Base-by-base conservation (phyloP, 2,329 filamentous ascomycete species). In the Diaporthe sp. region DNA sequence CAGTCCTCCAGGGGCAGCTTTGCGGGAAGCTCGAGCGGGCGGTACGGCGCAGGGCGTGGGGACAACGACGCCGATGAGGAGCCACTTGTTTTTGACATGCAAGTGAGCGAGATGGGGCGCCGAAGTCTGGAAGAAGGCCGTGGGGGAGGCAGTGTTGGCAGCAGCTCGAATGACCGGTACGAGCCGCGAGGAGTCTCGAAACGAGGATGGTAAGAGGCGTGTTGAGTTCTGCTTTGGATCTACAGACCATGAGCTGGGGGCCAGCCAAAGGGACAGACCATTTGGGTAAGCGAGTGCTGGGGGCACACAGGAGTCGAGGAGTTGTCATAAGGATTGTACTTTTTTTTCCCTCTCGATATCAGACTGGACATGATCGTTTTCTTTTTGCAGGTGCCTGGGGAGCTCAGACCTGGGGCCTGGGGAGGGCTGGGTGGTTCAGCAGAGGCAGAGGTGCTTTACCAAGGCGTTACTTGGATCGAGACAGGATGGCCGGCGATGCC, bases 1-100 rank as follows among this genome's bases (percentile, higher is more conserved):
- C 85, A 86, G 34, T 87, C 86, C 42, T 85, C 84, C 5, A 82
- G 87, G 31, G 87, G 86, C 44, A 89, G 87, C 77, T 86, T 88
- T 76, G 78, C 82, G 2, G 85, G 86, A 34, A 86, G 85, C 3
- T 82, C 81, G 15, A 82, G 74, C n/a, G 76, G 82, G 39, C 81
- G 85, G n/a, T 79, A 84, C 25, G 46, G 72, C 34, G 58, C 70
- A 37, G 80, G 80, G 6, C 84, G 85, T 6, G 85, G 82, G n/a
- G 86, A 88, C 34, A 85, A 86, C 60, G 86, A 87, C 39, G 75
- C 75, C 6, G 76, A 77, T n/a, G 76, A 77, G 3, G 76, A 77
- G 44, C 76, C 76, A 39, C 72, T 77, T 28, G 71, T 77, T 3
- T 77, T 77, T 19, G 76, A 77, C 49, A 76, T 77, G 76, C 75